Evolutionary conservation across 352 stramenopile genomes (phyloP), one percentile per base, ranked within the genome.

Genomic region (Phytophthora chlamydospora): DNA sequence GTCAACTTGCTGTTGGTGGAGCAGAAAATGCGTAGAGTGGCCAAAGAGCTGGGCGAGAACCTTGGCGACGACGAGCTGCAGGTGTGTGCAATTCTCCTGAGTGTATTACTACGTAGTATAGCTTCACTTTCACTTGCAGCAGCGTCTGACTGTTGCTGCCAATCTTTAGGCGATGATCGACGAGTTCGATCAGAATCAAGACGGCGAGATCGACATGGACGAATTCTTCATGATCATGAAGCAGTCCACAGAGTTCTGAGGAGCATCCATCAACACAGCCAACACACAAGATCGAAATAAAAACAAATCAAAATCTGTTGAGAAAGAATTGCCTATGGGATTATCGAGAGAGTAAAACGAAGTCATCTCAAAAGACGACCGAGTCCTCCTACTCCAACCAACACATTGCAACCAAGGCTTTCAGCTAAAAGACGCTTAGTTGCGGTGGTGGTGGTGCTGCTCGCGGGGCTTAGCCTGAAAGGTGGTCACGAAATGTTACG

Each of bases 161-260:
- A 12, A 33, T n/a, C 8, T 55, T 3, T 65, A 97, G 75, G 92
- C 90, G 4, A 98, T 98, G 94, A 98, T 98, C 55, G 92, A 98
- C 47, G 92, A 98, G 75, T 98, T 98, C 46, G 93, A 98, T 57
- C 78, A 95, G 44, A 94, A 98, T 62, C 85, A 97, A 56, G 92
- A 98, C 66, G 93, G 92, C 41, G 85, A 93, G 60, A 98, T 98
- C 59, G 86, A 83, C 53, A 66, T 86, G 41, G 80, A 95, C 44
- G 93, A 98, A 68, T 98, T 98, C 62, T 89, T 93, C 43, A 69
- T 80, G 46, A 93, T 93, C 56, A 95, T 95, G 85, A 95, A 93
- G 62, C 81, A 94, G 55, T 91, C 81, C 4, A 90, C 76, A 19
- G 80, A 91, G 55, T 91, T 88, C 42, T 91, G 76, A 62, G 1